Evolutionary conservation across 805 yeast species (phyloP).

Genomic region (Ogataea glucozyma): DNA sequence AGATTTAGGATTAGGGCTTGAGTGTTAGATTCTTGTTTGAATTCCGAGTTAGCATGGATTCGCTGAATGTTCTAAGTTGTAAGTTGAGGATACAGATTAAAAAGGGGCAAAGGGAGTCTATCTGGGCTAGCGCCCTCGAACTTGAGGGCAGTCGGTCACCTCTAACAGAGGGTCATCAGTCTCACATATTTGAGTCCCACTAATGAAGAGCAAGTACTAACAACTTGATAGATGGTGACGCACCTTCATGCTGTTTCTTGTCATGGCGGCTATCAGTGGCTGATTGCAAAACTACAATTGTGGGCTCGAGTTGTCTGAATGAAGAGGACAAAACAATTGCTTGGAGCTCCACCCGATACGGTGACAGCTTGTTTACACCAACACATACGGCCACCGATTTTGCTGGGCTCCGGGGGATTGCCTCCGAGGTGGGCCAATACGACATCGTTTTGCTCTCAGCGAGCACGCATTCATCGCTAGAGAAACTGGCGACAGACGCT

Average conservation of each 20-base stretch:
- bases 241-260: constrained; percentile 31
- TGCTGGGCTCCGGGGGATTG: constrained; percentile 6
- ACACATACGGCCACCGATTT: constrained; percentile 7
- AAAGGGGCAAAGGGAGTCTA: neutral
- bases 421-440: constrained; percentile 13
- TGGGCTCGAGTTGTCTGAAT: constrained; percentile 19
- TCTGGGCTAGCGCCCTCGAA: constrained; percentile 1
- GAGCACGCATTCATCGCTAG: constrained; percentile 12
- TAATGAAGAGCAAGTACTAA: constrained; percentile 1
- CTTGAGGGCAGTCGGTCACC: neutral
- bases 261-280: constrained; percentile 32
- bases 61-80: constrained; percentile 21
- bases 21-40: neutral
- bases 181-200: too few relatives aligned
- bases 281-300: constrained; percentile 20
- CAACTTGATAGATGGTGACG: constrained; percentile 30
- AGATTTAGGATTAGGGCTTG: constrained; percentile 5
- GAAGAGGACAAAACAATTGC: constrained; percentile 12
- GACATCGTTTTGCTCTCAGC: constrained; percentile 28
- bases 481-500: constrained; percentile 8
- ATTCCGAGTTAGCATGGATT: constrained; percentile 11
- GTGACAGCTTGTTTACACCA: constrained; percentile 18
- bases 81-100: constrained; percentile 7
- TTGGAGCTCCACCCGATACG: constrained; percentile 25
- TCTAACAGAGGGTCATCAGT: neutral